phyloP scores from a whole-genome alignment of 2,329 filamentous ascomycete species.

The Microcera coccophila region DNA sequence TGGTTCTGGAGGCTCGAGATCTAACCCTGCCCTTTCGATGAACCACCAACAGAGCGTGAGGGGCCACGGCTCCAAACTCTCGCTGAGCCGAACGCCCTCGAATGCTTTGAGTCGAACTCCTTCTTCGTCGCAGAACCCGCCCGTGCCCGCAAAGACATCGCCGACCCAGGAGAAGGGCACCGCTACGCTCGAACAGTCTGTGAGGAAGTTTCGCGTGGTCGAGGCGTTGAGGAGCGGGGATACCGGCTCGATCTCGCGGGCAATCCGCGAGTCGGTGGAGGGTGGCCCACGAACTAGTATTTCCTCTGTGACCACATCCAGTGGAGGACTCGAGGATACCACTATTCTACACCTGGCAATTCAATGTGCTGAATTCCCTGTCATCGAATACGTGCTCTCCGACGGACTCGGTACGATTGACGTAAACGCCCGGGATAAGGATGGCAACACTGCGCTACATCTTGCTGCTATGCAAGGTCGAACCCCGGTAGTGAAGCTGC shows the following conservation, averaged over 20 bases:
- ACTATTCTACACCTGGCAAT: conserved; percentile 90
- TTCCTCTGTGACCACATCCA: conserved; percentile 47
- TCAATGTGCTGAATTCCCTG: conserved; percentile 87
- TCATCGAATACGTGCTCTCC: conserved; percentile 92
- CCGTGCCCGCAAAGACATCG: conserved; percentile 28
- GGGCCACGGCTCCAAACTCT: conserved; percentile 47
- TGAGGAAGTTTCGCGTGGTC: conserved; percentile 90
- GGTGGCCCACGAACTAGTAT: conserved; percentile 53
- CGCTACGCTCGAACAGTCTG: conserved; percentile 79
- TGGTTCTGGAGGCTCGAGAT: conserved; percentile 18
- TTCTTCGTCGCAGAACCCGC: conserved; percentile 30
- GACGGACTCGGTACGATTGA: conserved; percentile 66
- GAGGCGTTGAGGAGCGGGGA: conserved; percentile 89
- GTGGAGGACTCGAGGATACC: conserved; percentile 66
- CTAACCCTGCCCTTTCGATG: conserved; percentile 34
- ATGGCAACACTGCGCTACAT: conserved; percentile 92
- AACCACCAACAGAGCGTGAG: conserved; percentile 35
- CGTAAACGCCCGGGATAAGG: conserved; percentile 84
- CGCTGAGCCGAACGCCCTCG: conserved; percentile 40
- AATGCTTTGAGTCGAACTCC: conserved; percentile 40
- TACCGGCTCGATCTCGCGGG: conserved; percentile 82
- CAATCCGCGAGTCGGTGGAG: conserved; percentile 65
- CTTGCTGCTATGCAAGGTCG: conserved; percentile 81
- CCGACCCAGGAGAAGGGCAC: conserved; percentile 41
- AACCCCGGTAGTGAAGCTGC: conserved; percentile 71